Base-by-base conservation (phyloP, 2,329 filamentous ascomycete genomes). In the Penicillium sp. region DNA sequence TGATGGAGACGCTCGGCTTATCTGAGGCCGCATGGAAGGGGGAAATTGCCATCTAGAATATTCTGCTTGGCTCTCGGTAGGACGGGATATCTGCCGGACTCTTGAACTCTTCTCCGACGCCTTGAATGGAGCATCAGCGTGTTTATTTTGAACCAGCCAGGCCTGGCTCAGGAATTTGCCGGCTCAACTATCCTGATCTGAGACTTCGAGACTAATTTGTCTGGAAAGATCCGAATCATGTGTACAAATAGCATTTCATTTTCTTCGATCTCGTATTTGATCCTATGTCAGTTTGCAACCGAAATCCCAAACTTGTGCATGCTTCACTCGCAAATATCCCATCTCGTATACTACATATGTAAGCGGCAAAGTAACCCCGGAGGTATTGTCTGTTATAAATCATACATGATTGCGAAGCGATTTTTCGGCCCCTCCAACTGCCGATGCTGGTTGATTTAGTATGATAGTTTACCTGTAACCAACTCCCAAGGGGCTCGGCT, bases 1-100 rank as follows among this genome's bases (percentile, higher is more conserved):
- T 96, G 77, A 81, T 96, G 58, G 79, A 88, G 73, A 92, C 83
- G 54, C 77, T 99, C 55, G 94, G 95, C 13, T 74, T 99, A 73
- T 90, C 87, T 13, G 89, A 92, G 44, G 90, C 89, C 35, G 91
- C 89, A 46, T 97, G 90, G 87, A 89, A 90, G 79, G 87, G 85
- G 44, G 90, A 97, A 78, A 96, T 97, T 70, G 84, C 80, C 55
- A 69, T 92, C 69, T 90, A 83, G 74, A 38, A 43, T 47, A n/a
- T 20, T 46, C 47, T 44, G 38, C 27, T 48, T 43, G 24, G 11
- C 20, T 27, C 13, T 5, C 39, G 13, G 11, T 11, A n/a, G 13
- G 11, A 14, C 36, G 14, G 22, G 25, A n/a, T n/a, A 13, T 16
- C 13, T n/a, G 6, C 9, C 24, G 11, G 13, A n/a, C 22, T 41